Conservation (phyloP, 2,329 filamentous ascomycete species). For the Cercospora berteroae region DNA sequence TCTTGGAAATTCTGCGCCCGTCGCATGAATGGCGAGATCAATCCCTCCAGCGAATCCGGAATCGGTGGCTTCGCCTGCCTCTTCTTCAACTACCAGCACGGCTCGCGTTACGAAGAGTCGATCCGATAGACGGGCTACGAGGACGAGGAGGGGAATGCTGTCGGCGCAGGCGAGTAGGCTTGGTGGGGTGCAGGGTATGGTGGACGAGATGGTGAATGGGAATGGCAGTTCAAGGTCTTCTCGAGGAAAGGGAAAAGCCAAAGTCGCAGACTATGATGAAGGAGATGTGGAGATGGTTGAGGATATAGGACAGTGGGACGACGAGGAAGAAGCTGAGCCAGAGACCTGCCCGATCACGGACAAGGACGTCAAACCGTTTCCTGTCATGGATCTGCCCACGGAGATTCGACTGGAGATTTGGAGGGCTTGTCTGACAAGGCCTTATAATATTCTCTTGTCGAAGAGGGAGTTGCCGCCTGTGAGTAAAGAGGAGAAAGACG, state of each 20-base stretch:
- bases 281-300: constrained; percentile 9
- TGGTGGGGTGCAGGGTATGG: constrained; percentile 20
- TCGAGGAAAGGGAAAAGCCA: constrained; percentile 20
- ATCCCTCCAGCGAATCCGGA: not conserved
- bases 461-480: constrained; percentile 24
- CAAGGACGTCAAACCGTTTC: constrained; percentile 33
- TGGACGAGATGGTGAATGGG: constrained; percentile 14
- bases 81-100: constrained; percentile 11
- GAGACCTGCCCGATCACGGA: constrained; percentile 26
- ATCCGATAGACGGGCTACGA: constrained; percentile 12
- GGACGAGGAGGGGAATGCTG: constrained; percentile 23
- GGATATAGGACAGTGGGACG: not conserved
- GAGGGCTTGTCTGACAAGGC: constrained; percentile 37
- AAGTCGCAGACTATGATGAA: not conserved
- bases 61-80: constrained; percentile 4
- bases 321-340: not conserved
- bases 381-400: constrained; percentile 46
- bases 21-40: constrained; percentile 15
- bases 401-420: constrained; percentile 50
- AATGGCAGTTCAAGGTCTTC: not conserved
- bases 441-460: constrained; percentile 35
- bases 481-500: constrained; percentile 8
- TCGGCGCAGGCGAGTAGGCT: constrained; percentile 18
- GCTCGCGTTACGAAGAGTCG: constrained; percentile 20
- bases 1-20: not conserved